Evolutionary conservation across 371 early-diverging fungal species (phyloP), one percentile per base, ranked within the genome.

Genomic region (Umbelopsis sp.): DNA sequence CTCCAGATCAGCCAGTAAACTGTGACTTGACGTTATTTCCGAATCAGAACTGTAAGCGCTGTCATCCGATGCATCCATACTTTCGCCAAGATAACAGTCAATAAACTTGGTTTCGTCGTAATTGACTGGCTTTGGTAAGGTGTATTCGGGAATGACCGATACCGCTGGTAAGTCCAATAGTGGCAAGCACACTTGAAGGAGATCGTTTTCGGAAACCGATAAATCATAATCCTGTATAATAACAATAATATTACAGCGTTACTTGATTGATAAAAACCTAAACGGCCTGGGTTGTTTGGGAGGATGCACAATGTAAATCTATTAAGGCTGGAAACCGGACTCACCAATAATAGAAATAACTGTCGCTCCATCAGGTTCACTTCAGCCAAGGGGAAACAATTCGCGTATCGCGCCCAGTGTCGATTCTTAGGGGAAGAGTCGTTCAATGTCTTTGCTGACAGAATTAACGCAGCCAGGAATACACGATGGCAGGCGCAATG

Each of bases 361-460:
- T 93, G 93, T 72, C 89, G 85, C 74, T 93, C 94, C 93, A 92
- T 93, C n/a, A 92, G 76, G 67, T 93, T 93, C 52, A 93, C 88
- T 74, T 93, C 92, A 12, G 86, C 80, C 10, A 92, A 75, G 8
- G 91, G 87, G 70, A 91, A 92, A 50, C 87, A 75, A 1, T 74
- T 71, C 1, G 90, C 86, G 69, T 88, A 88, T 14, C 84, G 81
- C 14, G 91, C 89, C 93, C 93, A 94, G 67, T 89, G 85, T 67
- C 86, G 86, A 79, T 93, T 93, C 75, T 87, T 92, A 14, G 91
- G 91, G 29, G 90, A 87, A 8, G 89, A 87, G 67, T 91, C 92
- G 66, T 92, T 91, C 22, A 92, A 76, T 45, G 87, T 88, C 72
- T 92, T 92, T 24, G 88, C 85, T 24, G 75, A 80, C 14, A 94